Base-by-base conservation (phyloP, 495 filamentous ascomycete genomes). In the Halenospora varia region DNA sequence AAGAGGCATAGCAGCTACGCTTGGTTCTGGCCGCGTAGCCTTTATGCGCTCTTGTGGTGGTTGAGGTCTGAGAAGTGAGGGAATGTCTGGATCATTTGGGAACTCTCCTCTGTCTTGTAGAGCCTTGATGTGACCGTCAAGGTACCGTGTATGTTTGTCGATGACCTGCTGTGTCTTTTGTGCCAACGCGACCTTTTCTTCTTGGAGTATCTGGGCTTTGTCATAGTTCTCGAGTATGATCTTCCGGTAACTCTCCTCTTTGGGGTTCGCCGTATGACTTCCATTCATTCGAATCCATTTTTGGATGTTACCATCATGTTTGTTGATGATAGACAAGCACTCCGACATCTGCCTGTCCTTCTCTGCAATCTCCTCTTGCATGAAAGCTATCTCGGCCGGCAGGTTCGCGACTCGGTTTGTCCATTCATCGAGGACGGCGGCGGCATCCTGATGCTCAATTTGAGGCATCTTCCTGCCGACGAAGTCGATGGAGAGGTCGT, bases 281-380 rank as follows among this genome's bases (percentile, higher is more conserved):
- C 93, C 90, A 68, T 96, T 88, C 17, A 83, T 56, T 68, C 89
- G 92, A 72, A 97, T 88, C 75, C 85, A 93, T 71, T 92, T 96
- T 69, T 98, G 94, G 51, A 98, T 80, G 62, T 85, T 88, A 56
- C 67, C 78, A 65, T 98, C 94, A 53, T 86, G 83, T 19, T 86
- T 83, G 59, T 86, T 86, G 75, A 95, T 91, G 19, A 80, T 79
- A 42, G 77, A 77, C 41, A 88, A 76, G 65, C 85, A 88, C 35
- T 92, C 88, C 62, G 87, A 79, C 65, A 92, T 87, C 40, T 81
- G 71, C 53, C 83, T 82, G 67, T 98, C 93, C 72, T 97, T 97
- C 57, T 90, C 89, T 65, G 87, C 82, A 25, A 97, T 90, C 72
- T 98, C 94, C 66, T 97, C 94, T 70, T 96, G 88, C 62, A 96